Base-by-base conservation (phyloP, 73 alveolate genomes). In the Uronychia binucleata region DNA sequence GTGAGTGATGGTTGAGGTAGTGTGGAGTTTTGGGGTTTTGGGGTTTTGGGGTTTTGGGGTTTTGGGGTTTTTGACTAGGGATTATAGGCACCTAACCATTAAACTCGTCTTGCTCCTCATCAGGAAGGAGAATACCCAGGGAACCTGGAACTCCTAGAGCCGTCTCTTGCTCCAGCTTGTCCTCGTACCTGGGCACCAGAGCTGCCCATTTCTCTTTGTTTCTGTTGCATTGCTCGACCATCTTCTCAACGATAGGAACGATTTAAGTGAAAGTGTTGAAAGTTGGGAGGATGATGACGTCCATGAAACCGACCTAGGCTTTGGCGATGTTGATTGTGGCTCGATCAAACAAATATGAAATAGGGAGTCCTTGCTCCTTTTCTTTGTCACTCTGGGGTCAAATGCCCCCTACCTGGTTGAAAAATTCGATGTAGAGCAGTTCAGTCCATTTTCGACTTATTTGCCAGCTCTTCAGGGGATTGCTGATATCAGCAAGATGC, bases 401-500 rank as follows among this genome's bases (percentile, higher is more conserved):
- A 46, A 11, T 46, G 67, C 19, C 67, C 67, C 67, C 19, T 46
- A 46, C 99, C 84, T 97, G 97, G 34, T 77, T 59, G 85, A 94
- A 97, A 94, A 97, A 96, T 91, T 97, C 99, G 11, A 80, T 90
- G 90, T 90, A 81, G 29, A 97, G 94, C 28, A 87, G 92, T 88
- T 93, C 92, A 29, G 99, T 95, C 99, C 99, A 97, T 67, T 91
- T 77, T 74, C 78, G 32, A 86, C 95, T 89, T 14, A 97, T 58
- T 33, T 93, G 87, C 86, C 91, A 93, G 26, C 86, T 91, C 88
- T 93, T 94, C 0, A 97, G 80, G 0, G 99, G 97, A 87, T 96
- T 96, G 13, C 95, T 91, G 57, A 96, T 93, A 81, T 96, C 99
- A 8, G 98, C 92, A 5, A 90, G 34, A 87, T 96, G 99, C 78